Base-by-base conservation (phyloP, 2,329 filamentous ascomycete species). In the Colletotrichum simmondsii region DNA sequence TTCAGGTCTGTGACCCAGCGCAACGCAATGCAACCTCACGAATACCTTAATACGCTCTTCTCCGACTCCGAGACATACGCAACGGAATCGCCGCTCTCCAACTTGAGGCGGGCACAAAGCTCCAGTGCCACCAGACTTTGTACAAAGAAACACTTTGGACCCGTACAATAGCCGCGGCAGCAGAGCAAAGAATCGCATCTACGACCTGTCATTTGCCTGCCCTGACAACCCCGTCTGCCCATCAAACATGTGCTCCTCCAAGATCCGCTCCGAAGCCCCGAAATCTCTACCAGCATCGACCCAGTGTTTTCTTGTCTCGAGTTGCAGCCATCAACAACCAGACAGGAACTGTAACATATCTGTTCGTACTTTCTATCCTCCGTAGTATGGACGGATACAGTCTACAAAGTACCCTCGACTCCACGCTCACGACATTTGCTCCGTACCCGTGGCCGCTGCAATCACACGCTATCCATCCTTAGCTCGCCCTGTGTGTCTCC, bases 351-450 rank as follows among this genome's bases (percentile, higher is more conserved):
- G 46, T 46, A 71, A 28, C 54, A 66, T 37, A 28, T 30, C 28
- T 60, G 16, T 6, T 19, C 37, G 37, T 42, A 42, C 37, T 42
- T 42, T 42, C 14, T 42, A 42, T 42, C 16, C 37, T 42, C 6
- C 37, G 37, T 16, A 42, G 37, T 42, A 42, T 19, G 37, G 37
- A 49, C 42, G 42, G 19, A 49, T 49, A 49, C 42, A 49, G 19
- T 49, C 42, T 49, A 49, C 42, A 8, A n/a, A 49, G 42, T 49
- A 62, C 52, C 58, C 30, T 28, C 65, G 53, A 65, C 65, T 69
- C 60, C 70, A 59, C 70, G 59, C 61, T 72, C 71, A 73, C 68
- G 62, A 73, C 71, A 72, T 73, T 66, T 57, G 53, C 66, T 70
- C 66, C 56, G 60, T 61, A 46, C 58, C 68, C 62, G 49, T 62